These are phyloP conservation scores for Periconia macrospinosa DNA, from an alignment of 2,329 filamentous ascomycete genomes.

Conservation along the genomic window DNA sequence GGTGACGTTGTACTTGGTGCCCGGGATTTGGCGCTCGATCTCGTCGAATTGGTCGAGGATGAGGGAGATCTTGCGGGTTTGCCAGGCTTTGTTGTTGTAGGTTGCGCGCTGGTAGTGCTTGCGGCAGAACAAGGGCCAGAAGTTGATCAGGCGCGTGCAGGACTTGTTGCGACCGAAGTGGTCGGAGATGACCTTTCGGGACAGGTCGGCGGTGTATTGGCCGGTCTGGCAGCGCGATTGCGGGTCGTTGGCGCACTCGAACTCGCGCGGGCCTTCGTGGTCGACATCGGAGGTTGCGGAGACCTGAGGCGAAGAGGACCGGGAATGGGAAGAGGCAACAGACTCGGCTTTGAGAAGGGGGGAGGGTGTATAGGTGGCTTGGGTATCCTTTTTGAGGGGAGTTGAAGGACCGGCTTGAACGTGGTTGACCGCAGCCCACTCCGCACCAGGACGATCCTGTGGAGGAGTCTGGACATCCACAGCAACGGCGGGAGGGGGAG, in stretches of 20 bases:
- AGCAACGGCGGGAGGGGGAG: not conserved
- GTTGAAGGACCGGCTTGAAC: too few species aligned
- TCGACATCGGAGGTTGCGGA: not conserved
- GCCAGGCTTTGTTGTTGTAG: constrained; percentile 40
- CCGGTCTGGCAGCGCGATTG: constrained; percentile 33
- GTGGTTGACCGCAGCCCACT: too few species aligned
- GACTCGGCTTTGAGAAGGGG: not conserved
- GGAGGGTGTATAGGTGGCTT: not conserved
- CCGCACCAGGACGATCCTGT: too few species aligned
- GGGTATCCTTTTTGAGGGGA: not conserved
- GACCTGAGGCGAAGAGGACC: not conserved
- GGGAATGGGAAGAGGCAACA: not conserved
- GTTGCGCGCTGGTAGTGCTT: constrained; percentile 47
- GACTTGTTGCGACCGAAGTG: constrained; percentile 46
- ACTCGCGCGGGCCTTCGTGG: constrained; percentile 23
- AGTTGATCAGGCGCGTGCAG: constrained; percentile 31
- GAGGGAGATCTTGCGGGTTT: constrained; percentile 35
- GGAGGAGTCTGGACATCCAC: not conserved
- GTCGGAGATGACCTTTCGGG: constrained; percentile 44
- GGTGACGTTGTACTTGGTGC: constrained; percentile 33
- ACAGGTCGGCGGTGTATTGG: constrained; percentile 34
- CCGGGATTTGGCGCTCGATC: constrained; percentile 33
- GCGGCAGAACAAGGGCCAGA: constrained; percentile 42
- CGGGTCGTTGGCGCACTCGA: constrained; percentile 37
- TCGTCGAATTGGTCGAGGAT: constrained; percentile 36